Percentiles rank a stretch among this genome's conserved stretches.
Evolutionary conservation across 805 yeast genomes (phyloP).

Genomic region (Candida nemodendra): DNA sequence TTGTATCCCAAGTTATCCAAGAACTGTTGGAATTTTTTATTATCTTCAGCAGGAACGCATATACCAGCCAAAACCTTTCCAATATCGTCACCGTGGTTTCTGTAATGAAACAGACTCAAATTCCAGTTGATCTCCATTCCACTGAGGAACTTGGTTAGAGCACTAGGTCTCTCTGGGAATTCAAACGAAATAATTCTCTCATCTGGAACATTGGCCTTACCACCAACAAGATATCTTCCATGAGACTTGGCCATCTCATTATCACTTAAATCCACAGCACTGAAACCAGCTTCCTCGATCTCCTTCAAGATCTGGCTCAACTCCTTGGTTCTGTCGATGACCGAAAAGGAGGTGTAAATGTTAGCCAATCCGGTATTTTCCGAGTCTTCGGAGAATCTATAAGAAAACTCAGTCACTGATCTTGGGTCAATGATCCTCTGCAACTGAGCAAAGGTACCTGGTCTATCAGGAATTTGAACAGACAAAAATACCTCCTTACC

Average conservation of each 20-base stretch:
- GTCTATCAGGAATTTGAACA: conserved; percentile 86
- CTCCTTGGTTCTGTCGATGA: conserved; percentile 73
- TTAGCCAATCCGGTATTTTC: conserved; percentile 52
- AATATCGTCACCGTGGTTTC: conserved; percentile 95
- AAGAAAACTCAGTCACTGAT: conserved; percentile 90
- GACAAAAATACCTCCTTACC: conserved; percentile 93
- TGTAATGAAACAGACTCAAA: conserved; percentile 89
- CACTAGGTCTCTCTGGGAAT: conserved; percentile 98
- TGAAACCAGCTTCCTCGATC: conserved; percentile 62
- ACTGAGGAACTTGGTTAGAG: conserved; percentile 75
- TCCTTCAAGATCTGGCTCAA: conserved; percentile 58
- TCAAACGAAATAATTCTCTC: conserved; percentile 84
- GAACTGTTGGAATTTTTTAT: conserved; percentile 63
- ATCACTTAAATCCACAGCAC: conserved; percentile 80
- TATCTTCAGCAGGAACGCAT: conserved; percentile 72
- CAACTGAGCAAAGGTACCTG: conserved; percentile 83
- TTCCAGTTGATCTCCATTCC: conserved; percentile 81
- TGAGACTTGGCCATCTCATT: conserved; percentile 96
- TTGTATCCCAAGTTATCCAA: conserved; percentile 72
- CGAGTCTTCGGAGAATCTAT: conserved; percentile 60
- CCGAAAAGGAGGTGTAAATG: conserved; percentile 86
- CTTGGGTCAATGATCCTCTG: conserved; percentile 83
- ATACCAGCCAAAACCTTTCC: conserved; percentile 92
- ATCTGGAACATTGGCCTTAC: conserved; percentile 66
- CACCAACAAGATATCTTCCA: conserved; percentile 95